Percentiles rank a stretch among this genome's conserved stretches.
These are phyloP conservation scores for Adansonia digitata DNA, from an alignment of 345 rosid genomes.

Conservation along the genomic window DNA sequence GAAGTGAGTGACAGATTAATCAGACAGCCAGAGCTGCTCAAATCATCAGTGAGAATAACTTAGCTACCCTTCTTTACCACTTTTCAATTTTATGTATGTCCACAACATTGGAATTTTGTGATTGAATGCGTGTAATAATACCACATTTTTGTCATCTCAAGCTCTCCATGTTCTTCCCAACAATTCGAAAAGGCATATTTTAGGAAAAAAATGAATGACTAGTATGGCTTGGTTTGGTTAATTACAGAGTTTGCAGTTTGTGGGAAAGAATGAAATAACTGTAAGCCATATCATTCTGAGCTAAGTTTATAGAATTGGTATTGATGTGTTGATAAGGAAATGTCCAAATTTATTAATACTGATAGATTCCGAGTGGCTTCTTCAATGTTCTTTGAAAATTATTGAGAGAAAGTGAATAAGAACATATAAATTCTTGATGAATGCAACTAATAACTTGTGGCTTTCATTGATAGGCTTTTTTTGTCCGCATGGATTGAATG, in stretches of 20 bases:
- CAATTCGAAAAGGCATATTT: slow-evolving; percentile 2
- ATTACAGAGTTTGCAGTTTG: not conserved
- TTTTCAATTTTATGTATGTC: not conserved
- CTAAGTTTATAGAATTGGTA: not conserved
- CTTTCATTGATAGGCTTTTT: not conserved
- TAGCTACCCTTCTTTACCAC: not conserved
- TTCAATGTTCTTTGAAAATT: not conserved
- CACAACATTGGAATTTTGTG: not conserved
- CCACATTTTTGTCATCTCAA: not conserved
- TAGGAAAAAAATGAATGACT: not conserved
- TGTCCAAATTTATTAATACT: not conserved
- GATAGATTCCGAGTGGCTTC: not conserved
- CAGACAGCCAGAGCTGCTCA: slow-evolving; percentile 66
- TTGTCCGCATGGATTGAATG: not conserved
- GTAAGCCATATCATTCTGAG: not conserved
- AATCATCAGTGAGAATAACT: slow-evolving; percentile 48
- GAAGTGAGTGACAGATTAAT: slow-evolving; percentile 86
- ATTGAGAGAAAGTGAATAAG: not conserved
- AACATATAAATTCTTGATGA: not conserved
- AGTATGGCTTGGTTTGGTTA: not conserved
- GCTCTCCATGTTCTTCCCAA: not conserved
- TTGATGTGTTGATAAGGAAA: not conserved
- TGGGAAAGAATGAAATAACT: not conserved
- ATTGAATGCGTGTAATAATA: not conserved
- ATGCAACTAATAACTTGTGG: not conserved